phyloP scores from a whole-genome alignment of 192 early-diverging fungal genomes.

The Coemansia sp. region DNA sequence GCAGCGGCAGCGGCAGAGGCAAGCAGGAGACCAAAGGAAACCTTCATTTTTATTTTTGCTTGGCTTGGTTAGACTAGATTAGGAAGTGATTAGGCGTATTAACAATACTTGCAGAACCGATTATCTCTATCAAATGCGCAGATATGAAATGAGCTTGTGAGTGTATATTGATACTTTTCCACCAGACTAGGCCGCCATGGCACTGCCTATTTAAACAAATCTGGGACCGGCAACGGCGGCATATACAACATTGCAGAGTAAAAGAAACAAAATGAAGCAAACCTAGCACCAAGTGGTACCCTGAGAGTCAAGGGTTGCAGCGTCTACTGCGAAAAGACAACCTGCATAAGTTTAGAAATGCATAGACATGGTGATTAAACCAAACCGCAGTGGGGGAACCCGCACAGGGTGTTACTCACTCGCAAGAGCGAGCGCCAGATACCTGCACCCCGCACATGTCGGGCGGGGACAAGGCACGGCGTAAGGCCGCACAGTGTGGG shows the following conservation, averaged over 20 bases:
- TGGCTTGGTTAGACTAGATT: not conserved
- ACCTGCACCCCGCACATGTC: not conserved
- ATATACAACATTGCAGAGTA: not conserved
- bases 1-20: slow-evolving; percentile 33
- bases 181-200: not conserved
- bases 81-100: not conserved
- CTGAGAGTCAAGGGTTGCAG: slow-evolving; percentile 3
- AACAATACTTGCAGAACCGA: not conserved
- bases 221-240: not conserved
- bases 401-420: slow-evolving; percentile 37
- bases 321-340: not conserved
- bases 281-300: slow-evolving; percentile 1
- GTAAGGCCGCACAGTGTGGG: not conserved
- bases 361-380: not conserved
- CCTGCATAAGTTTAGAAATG: not conserved
- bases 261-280: not conserved
- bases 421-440: not conserved
- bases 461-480: too few relatives aligned
- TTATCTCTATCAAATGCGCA: slow-evolving; percentile 14
- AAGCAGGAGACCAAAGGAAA: slow-evolving; percentile 40
- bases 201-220: slow-evolving; percentile 8
- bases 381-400: not conserved
- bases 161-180: slow-evolving; percentile 5
- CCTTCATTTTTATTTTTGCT: slow-evolving; percentile 34
- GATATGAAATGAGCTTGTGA: slow-evolving; percentile 1